Base-by-base conservation (phyloP, 108 stramenopile species). In the Epithemia pelagica region DNA sequence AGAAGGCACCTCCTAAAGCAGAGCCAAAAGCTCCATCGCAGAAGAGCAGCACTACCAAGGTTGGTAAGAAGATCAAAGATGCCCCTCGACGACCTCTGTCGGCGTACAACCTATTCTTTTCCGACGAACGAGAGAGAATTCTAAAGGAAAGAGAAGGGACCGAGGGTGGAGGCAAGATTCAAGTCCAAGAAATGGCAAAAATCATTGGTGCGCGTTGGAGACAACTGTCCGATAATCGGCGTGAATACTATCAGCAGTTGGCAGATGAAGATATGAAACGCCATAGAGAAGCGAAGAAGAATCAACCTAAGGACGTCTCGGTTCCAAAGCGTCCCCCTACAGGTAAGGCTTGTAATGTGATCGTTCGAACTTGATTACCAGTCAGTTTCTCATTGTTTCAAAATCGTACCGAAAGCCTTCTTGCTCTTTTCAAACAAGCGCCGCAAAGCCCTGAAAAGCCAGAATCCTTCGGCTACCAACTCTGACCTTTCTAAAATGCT, bases 21-120 rank as follows among this genome's bases (percentile, higher is more conserved):
- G 37, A 5, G 37, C 37, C 37, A 15, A 46, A 46, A 46, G n/a
- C n/a, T n/a, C n/a, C n/a, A n/a, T n/a, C n/a, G n/a, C n/a, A n/a
- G n/a, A 46, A 46, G 37, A 46, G 15, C 37, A 46, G 15, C 37
- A 10, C 37, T 15, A 5, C 37, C 10, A 46, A 46, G 37, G 15
- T 46, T 62, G 65, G 71, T 71, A 72, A 28, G 27, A 52, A 19
- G 73, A 70, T 62, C 69, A 74, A 65, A 78, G 71, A 74, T 74
- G 30, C 78, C 78, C 82, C 82, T 21, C 65, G 83, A 26, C 70
- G 79, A 46, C 79, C 83, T 8, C 66, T 84, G 28, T 72, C 70
- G 46, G 83, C 83, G 20, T 84, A 84, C 64, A 84, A 84, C 59
- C 73, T 84, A 1, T 84, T 84, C 75, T 84, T 84, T 54, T 79